Conservation (phyloP, 2,329 filamentous ascomycete species). For the Apiospora phragmitis region DNA sequence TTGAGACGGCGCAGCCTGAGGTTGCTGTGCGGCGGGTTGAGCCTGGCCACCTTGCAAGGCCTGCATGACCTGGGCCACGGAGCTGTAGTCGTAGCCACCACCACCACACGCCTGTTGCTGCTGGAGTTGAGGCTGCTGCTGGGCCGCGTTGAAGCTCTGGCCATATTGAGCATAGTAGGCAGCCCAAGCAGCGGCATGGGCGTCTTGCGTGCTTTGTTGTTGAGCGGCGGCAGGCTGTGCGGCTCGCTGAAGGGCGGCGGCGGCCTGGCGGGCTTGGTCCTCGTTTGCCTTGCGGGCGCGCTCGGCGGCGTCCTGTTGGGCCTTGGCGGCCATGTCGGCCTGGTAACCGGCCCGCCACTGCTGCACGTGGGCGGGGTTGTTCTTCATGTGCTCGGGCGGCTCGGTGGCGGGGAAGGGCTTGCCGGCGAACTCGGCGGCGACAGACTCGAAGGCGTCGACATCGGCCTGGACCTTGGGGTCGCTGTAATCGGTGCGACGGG, state of each 20-base stretch:
- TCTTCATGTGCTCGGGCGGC: constrained; percentile 53
- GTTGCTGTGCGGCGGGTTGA: constrained; percentile 18
- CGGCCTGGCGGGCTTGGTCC: constrained; percentile 30
- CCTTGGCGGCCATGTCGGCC: constrained; percentile 38
- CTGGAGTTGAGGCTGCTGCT: constrained; percentile 2
- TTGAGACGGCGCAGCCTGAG: constrained; percentile 19
- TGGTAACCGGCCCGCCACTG: constrained; percentile 56
- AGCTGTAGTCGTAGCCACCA: background rate
- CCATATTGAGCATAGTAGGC: constrained; percentile 41
- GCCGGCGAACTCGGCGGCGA: constrained; percentile 42
- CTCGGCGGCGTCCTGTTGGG: constrained; percentile 41
- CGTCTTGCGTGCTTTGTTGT: constrained; percentile 19
- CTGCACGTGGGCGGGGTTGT: constrained; percentile 45
- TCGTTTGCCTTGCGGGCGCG: constrained; percentile 36
- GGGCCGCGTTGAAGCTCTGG: constrained; percentile 16
- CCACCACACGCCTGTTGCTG: background rate
- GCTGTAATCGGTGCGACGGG: constrained; percentile 39
- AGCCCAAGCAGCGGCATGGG: constrained; percentile 36
- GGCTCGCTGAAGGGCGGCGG: constrained; percentile 17
- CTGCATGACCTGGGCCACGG: background rate
- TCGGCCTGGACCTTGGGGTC: constrained; percentile 45
- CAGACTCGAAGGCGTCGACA: constrained; percentile 42
- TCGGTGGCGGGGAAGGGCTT: constrained; percentile 51
- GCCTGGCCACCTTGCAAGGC: constrained; percentile 11
- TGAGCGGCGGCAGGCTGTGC: constrained; percentile 23